Evolutionary conservation across 2,329 filamentous ascomycete species (phyloP).

Genomic region (Plenodomus lindquistii): DNA sequence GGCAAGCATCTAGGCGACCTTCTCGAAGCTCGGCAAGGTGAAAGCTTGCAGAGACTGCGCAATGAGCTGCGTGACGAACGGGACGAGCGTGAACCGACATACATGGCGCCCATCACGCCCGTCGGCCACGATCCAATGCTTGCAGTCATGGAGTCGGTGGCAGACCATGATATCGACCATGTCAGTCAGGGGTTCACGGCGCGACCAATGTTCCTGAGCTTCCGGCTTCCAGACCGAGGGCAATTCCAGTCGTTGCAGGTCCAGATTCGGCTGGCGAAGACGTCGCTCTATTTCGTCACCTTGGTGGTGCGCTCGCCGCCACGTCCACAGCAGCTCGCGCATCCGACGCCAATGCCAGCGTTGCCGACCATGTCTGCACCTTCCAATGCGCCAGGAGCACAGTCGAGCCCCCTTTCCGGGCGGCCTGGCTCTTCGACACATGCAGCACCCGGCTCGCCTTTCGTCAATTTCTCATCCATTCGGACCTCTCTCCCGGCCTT

Average conservation of each 20-base stretch:
- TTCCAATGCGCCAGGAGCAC: slow-evolving; percentile 25
- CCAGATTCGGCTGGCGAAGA: slow-evolving; percentile 47
- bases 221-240: slow-evolving; percentile 36
- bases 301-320: slow-evolving; percentile 42
- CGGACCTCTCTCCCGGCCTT: slow-evolving; percentile 41
- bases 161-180: slow-evolving; percentile 49
- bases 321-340: slow-evolving; percentile 37
- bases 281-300: slow-evolving; percentile 52
- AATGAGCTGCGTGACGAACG: slow-evolving; percentile 52
- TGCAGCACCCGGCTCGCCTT: slow-evolving; percentile 41
- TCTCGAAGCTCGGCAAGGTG: slow-evolving; percentile 46
- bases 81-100: slow-evolving; percentile 53
- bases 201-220: slow-evolving; percentile 47
- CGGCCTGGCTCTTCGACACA: slow-evolving; percentile 38
- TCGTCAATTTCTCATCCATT: slow-evolving; percentile 39
- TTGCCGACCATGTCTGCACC: slow-evolving; percentile 37
- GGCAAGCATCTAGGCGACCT: slow-evolving; percentile 50
- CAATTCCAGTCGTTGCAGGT: slow-evolving; percentile 42
- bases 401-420: slow-evolving; percentile 32
- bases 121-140: slow-evolving; percentile 50
- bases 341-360: slow-evolving; percentile 31
- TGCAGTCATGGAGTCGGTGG: slow-evolving; percentile 44
- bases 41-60: slow-evolving; percentile 50
- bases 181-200: slow-evolving; percentile 51
- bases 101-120: slow-evolving; percentile 54